phyloP scores from a whole-genome alignment of 805 yeast genomes.

The Yarrowia sp. region DNA sequence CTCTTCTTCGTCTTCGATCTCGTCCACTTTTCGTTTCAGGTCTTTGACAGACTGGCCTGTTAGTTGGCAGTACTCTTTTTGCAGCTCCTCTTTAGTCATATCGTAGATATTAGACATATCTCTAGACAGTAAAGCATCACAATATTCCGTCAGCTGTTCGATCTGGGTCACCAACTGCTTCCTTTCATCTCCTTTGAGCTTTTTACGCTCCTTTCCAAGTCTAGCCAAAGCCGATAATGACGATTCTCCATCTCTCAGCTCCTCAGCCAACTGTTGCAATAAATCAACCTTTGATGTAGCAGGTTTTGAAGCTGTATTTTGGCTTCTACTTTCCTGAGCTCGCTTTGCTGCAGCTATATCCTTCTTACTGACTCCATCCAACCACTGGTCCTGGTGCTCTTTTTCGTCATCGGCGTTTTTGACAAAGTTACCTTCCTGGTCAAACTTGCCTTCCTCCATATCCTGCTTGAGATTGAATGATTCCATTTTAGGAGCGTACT shows the following conservation, averaged over 20 bases:
- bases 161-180: not conserved
- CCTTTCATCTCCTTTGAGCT: slow-evolving; percentile 24
- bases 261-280: slow-evolving; percentile 35
- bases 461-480: slow-evolving; percentile 62
- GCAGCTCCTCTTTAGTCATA: slow-evolving; percentile 54
- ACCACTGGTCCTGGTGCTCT: slow-evolving; percentile 44
- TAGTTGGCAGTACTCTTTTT: slow-evolving; percentile 45
- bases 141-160: slow-evolving; percentile 47
- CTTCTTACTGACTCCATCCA: slow-evolving; percentile 39
- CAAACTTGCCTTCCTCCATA: slow-evolving; percentile 57
- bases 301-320: slow-evolving; percentile 2
- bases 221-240: slow-evolving; percentile 55
- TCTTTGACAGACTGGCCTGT: slow-evolving; percentile 41
- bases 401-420: slow-evolving; percentile 43
- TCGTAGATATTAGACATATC: slow-evolving; percentile 52
- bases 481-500: slow-evolving; percentile 49
- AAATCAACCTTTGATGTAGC: slow-evolving; percentile 28
- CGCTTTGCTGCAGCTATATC: slow-evolving; percentile 43
- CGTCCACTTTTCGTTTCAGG: slow-evolving; percentile 33
- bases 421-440: slow-evolving; percentile 58
- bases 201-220: slow-evolving; percentile 32
- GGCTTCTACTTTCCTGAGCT: slow-evolving; percentile 39
- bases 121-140: slow-evolving; percentile 48
- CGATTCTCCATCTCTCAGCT: slow-evolving; percentile 55
- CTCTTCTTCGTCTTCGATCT: slow-evolving; percentile 35